Base-by-base conservation (phyloP, 2,329 filamentous ascomycete genomes). In the Fusarium annulatum region DNA sequence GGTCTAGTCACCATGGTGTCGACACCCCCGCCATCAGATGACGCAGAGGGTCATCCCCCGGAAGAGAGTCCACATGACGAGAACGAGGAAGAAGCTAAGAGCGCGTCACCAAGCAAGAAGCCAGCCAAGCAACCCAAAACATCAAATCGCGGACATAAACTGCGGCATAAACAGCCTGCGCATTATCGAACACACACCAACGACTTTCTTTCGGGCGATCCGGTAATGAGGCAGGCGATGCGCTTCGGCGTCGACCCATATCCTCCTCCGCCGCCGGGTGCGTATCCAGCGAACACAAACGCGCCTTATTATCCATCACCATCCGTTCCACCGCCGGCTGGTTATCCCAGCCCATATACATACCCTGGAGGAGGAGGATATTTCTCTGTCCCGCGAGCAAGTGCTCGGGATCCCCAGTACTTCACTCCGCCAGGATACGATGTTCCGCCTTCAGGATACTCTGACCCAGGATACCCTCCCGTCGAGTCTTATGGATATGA, bases 21-120 rank as follows among this genome's bases (percentile, higher is more conserved):
- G 18, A 63, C 41, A 55, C 49, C 48, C 56, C 65, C 48, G 42
- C 65, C 66, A 41, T 39, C 36, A 30, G 64, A 61, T 53, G 64
- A 46, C 55, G 49, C 41, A 55, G 46, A 43, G 34, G 26, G 36
- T 43, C 56, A 53, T 38, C 65, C 19, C 7, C 23, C 15, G 3
- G 42, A 23, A n/a, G 49, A 49, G 16, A 28, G 18, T 26, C 48
- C 34, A 19, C 53, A 28, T 33, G 61, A 60, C 18, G 58, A 61
- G 2, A 42, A 60, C 18, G 46, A 42, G 2, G 41, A 59, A 8
- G 61, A 60, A 26, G 9, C 53, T 10, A 46, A 43, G 52, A 59
- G 18, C 38, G 34, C 30, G 7, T 45, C 51, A 9, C 12, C 41
- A 4, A 43, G 53, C n/a, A 51, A 28, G 19, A 60, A 41, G 4